Evolutionary conservation across 208 protist species (phyloP).

Genomic region (Acanthamoeba royreba): DNA sequence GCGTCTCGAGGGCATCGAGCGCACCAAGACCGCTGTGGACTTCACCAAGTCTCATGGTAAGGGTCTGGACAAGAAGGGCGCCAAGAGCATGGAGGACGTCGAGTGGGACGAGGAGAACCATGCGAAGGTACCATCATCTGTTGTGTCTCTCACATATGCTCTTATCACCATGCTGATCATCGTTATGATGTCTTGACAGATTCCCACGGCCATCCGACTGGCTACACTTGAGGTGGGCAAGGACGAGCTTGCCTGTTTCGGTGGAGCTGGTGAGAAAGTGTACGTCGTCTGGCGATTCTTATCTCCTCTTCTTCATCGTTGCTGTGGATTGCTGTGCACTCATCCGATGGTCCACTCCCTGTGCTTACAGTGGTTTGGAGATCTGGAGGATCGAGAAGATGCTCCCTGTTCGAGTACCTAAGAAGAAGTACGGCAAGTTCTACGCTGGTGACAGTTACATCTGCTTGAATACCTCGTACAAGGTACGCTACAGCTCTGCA

Average conservation of each 20-base stretch:
- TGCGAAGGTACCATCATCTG: not conserved
- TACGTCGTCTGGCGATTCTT: not conserved
- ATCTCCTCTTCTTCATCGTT: not conserved
- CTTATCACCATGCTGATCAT: not conserved
- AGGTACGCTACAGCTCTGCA: not conserved
- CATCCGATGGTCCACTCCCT: not conserved
- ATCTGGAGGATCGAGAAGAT: constrained; percentile 86
- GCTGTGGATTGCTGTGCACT: not conserved
- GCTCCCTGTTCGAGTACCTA: constrained; percentile 62
- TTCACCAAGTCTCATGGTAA: constrained; percentile 27
- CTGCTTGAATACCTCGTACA: constrained; percentile 61
- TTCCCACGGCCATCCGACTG: not conserved
- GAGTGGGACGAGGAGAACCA: constrained; percentile 19
- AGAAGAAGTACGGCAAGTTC: constrained; percentile 75
- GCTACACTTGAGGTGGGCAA: not conserved
- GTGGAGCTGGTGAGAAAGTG: not conserved
- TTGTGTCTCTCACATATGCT: not conserved
- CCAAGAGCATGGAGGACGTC: not conserved
- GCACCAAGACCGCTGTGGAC: constrained; percentile 2
- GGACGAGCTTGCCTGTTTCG: not conserved
- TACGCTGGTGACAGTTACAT: constrained; percentile 82
- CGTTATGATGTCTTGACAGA: not conserved
- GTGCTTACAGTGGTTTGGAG: constrained; percentile 58
- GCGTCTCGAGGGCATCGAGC: constrained; percentile 2
- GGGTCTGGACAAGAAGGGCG: constrained; percentile 17